phyloP scores from a whole-genome alignment of 179 eudicot species.

The Patellifolia procumbens region DNA sequence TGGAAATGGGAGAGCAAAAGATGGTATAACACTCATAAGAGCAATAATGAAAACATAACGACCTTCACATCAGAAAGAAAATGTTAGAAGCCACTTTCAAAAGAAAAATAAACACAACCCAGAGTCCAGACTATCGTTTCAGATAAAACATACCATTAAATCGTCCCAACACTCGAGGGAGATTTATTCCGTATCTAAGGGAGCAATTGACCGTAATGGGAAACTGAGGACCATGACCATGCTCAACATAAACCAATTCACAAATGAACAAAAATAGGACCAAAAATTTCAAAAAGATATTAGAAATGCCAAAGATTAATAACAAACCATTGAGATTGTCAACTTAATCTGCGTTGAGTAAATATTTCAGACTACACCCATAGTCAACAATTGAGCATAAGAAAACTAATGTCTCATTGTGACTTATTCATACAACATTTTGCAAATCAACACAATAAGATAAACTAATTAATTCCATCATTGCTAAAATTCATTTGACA shows the following conservation, averaged over 20 bases:
- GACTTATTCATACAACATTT: neutral
- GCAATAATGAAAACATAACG: conserved; percentile 62
- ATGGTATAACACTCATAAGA: conserved; percentile 49
- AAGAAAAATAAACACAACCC: neutral
- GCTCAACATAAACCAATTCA: conserved; percentile 17
- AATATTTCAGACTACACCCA: conserved; percentile 39
- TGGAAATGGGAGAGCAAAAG: conserved; percentile 45
- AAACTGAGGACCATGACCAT: conserved; percentile 82
- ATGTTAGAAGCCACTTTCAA: conserved; percentile 11
- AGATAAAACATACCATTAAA: conserved; percentile 52
- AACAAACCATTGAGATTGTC: conserved; percentile 56
- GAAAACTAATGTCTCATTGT: neutral
- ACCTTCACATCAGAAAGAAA: conserved; percentile 44
- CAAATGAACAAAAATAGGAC: conserved; percentile 14
- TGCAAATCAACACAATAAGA: neutral
- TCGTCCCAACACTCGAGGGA: conserved; percentile 89
- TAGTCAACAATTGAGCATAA: neutral
- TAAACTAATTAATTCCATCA: neutral
- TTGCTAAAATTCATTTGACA: too few relatives aligned
- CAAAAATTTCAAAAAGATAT: conserved; percentile 13
- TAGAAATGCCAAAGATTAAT: neutral
- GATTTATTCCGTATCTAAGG: conserved; percentile 78
- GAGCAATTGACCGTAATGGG: conserved; percentile 54
- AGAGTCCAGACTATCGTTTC: conserved; percentile 11
- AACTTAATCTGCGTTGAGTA: too few relatives aligned